phyloP scores from a whole-genome alignment of 2,329 filamentous ascomycete species.

The Curvularia lunata region DNA sequence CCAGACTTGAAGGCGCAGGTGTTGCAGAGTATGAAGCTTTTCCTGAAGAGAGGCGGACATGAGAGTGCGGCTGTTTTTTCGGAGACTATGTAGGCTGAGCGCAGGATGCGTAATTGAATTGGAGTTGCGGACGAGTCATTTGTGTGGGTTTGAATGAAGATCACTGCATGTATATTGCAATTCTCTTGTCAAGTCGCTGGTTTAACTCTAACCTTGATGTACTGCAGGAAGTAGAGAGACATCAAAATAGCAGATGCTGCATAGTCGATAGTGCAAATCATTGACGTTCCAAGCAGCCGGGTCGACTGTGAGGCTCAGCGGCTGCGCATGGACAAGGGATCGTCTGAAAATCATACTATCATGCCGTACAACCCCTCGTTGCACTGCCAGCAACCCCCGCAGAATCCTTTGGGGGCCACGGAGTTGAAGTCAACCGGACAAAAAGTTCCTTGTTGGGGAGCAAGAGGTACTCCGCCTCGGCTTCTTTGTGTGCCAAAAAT shows the following conservation, averaged over 20 bases:
- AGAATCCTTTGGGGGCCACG: background rate
- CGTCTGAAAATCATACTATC: background rate
- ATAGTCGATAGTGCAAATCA: background rate
- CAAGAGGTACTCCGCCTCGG: slow-evolving; percentile 6
- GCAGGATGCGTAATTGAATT: background rate
- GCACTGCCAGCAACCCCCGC: background rate
- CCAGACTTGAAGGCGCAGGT: slow-evolving; percentile 67
- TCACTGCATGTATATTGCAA: background rate
- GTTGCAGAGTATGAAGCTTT: slow-evolving; percentile 78
- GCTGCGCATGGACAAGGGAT: slow-evolving; percentile 14
- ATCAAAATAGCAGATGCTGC: slow-evolving; percentile 3
- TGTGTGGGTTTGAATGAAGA: background rate
- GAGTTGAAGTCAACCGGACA: background rate
- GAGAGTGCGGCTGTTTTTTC: slow-evolving; percentile 49
- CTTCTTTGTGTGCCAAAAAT: slow-evolving; percentile 15
- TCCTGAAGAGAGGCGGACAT: slow-evolving; percentile 62
- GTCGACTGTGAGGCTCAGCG: slow-evolving; percentile 9
- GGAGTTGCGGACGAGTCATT: background rate
- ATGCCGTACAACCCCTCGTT: background rate
- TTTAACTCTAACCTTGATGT: background rate
- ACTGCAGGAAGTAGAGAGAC: background rate
- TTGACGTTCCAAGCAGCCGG: background rate
- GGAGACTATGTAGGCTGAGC: slow-evolving; percentile 23
- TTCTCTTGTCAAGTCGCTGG: background rate
- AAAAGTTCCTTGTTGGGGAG: background rate